Conservation (phyloP, 495 filamentous ascomycete species). For the Darksidea phi region DNA sequence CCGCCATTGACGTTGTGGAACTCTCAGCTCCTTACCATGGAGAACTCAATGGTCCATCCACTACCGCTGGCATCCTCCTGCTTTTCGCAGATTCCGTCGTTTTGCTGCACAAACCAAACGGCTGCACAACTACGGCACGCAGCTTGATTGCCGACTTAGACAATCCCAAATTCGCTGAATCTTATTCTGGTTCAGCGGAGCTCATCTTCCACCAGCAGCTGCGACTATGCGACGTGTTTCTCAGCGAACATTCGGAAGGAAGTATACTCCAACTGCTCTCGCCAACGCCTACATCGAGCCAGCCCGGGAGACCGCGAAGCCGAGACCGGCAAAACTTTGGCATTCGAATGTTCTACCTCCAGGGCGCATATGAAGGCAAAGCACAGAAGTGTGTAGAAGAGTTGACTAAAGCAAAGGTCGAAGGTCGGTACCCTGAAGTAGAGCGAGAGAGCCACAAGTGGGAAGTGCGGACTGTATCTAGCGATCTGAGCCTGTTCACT, state of each 20-base stretch:
- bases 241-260: constrained; percentile 75
- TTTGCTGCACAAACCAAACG: constrained; percentile 65
- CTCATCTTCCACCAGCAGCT: constrained; percentile 73
- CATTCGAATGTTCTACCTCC: constrained; percentile 62
- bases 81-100: constrained; percentile 83
- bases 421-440: constrained; percentile 73
- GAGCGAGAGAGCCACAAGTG: constrained; percentile 78
- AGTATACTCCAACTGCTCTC: constrained; percentile 66
- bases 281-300: constrained; percentile 23
- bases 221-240: constrained; percentile 65
- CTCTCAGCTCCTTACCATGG: constrained; percentile 69
- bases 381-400: constrained; percentile 79
- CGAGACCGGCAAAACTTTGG: constrained; percentile 25
- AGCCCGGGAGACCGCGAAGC: constrained; percentile 27
- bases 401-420: constrained; percentile 78
- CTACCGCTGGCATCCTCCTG: constrained; percentile 68
- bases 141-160: constrained; percentile 81
- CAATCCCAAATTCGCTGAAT: constrained; percentile 54
- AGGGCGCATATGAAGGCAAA: constrained; percentile 76
- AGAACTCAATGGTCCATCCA: constrained; percentile 41
- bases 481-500: constrained; percentile 64
- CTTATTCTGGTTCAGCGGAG: constrained; percentile 54
- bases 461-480: constrained; percentile 66
- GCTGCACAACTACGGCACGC: constrained; percentile 65
- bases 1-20: constrained; percentile 79